Base-by-base conservation (phyloP, 2,329 filamentous ascomycete genomes). In the Ramularia endophylla region DNA sequence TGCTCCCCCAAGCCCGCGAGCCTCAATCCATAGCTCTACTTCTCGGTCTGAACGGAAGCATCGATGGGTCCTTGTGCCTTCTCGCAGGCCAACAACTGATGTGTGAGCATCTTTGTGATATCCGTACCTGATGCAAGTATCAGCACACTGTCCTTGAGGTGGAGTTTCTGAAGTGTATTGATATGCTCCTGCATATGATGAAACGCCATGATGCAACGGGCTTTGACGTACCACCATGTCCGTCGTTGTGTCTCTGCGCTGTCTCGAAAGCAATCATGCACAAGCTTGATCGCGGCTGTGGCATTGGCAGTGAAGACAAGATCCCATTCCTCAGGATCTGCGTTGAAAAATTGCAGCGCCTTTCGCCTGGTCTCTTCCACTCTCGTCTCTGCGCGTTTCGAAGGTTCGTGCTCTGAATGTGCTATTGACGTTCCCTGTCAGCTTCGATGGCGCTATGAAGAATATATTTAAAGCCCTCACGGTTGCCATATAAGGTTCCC, bases 221-320 rank as follows among this genome's bases (percentile, higher is more conserved):
- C 15, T 36, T 25, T 25, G 22, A 25, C 22, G 40, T 51, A 50
- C 50, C 50, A 53, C 51, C 50, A 40, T 36, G 46, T n/a, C 67
- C 64, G 13, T 77, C 73, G 32, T 11, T 46, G 30, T 19, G 47
- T 34, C 13, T 47, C 40, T 19, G 40, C 36, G 15, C 40, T 41
- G 44, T 81, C 78, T 40, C 85, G 72, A 55, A 95, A 75, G 5
- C 80, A 80, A 44, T 95, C 90, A 38, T 78, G 74, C 2, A 94
- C 83, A 9, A 95, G 67, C 63, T 95, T 95, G 54, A 94, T 82
- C 5, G 81, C 88, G 2, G 87, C 87, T 0, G 89, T 95, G 13
- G 89, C 85, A 63, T 95, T 95, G 22, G 87, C 80, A 18, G 92
- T 86, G 60, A 95, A 95, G 1, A 95, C 77, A 2, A 95, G 65